Base-by-base conservation (phyloP, 192 early-diverging fungal genomes). In the Paraglomus occultum region DNA sequence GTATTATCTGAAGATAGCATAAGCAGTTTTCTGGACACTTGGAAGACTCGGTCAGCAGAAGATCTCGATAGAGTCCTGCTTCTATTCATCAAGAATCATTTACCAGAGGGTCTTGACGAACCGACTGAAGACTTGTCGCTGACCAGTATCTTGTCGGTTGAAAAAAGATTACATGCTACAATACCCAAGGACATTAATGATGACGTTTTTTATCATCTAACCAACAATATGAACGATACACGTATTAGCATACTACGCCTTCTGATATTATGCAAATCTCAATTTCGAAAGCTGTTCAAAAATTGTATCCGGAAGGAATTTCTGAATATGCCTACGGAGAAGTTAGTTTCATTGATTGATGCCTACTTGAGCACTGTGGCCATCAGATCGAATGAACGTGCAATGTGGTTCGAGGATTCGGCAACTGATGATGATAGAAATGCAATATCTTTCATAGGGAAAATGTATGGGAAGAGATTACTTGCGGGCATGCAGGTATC, bases 31-130 rank as follows among this genome's bases (percentile, higher is more conserved):
- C 49, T 78, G 23, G 67, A 57, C 39, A 64, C 74, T 18, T 78
- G 77, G 77, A 52, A 49, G 17, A 63, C 64, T 20, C 77, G 74
- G 44, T 73, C 72, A 1, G 74, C 73, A 55, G 70, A 74, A 11
- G 73, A 78, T 1, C 45, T 78, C 31, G 77, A 78, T 31, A 53
- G 48, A 0, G 73, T 77, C 49, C 70, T 40, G 73, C 71, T 43
- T 65, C 72, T 9, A 50, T 72, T 20, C 66, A 51, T 1, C 31
- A 31, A 31, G 31, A 3, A 31, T 31, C 31, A 31, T 31, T 31
- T 31, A 31, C 31, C 31, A 31, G 31, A 31, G 31, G 31, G 31
- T 31, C 31, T 31, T 31, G 31, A 31, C 1, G 31, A 31, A 2
- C 31, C 31, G 31, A 31, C 31, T 31, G 31, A 31, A 31, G 31